Evolutionary conservation across 2,329 filamentous ascomycete species (phyloP).

Genomic region (Pezicula radicicola): DNA sequence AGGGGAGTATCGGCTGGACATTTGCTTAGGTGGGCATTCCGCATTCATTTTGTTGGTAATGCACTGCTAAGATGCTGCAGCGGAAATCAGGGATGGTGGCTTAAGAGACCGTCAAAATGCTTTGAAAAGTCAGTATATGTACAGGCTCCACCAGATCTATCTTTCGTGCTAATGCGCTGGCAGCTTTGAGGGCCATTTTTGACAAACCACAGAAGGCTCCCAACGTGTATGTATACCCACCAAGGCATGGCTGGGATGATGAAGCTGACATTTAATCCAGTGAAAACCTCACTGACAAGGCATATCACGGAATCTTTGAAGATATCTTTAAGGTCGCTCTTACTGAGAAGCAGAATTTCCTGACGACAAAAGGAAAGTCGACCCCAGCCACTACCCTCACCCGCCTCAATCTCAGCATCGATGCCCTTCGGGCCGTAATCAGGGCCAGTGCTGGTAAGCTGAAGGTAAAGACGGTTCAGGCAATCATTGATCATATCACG

Average conservation of each 20-base stretch:
- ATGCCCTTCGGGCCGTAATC: slow-evolving; percentile 68
- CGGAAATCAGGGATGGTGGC: neutral
- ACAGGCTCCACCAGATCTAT: neutral
- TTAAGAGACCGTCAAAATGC: slow-evolving; percentile 8
- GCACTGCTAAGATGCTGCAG: slow-evolving; percentile 1
- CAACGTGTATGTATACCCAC: slow-evolving; percentile 20
- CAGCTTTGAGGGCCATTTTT: slow-evolving; percentile 27
- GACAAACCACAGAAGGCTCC: slow-evolving; percentile 19
- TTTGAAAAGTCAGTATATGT: slow-evolving; percentile 6
- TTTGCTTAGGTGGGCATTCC: slow-evolving; percentile 5
- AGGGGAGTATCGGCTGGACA: slow-evolving; percentile 8
- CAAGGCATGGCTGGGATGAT: neutral
- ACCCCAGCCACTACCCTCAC: slow-evolving; percentile 46
- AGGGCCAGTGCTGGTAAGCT: slow-evolving; percentile 66
- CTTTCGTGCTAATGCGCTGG: neutral
- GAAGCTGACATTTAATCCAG: slow-evolving; percentile 16
- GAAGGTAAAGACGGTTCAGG: slow-evolving; percentile 73
- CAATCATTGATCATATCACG: slow-evolving; percentile 77
- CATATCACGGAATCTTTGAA: slow-evolving; percentile 80
- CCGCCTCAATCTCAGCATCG: slow-evolving; percentile 66
- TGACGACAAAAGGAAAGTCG: slow-evolving; percentile 50
- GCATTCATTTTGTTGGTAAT: slow-evolving; percentile 1
- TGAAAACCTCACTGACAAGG: slow-evolving; percentile 62
- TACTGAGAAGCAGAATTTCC: slow-evolving; percentile 64
- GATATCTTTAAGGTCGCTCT: slow-evolving; percentile 69